These are phyloP conservation scores for Eucalyptus tenuipes DNA, from an alignment of 345 rosid species.

Conservation along the genomic window DNA sequence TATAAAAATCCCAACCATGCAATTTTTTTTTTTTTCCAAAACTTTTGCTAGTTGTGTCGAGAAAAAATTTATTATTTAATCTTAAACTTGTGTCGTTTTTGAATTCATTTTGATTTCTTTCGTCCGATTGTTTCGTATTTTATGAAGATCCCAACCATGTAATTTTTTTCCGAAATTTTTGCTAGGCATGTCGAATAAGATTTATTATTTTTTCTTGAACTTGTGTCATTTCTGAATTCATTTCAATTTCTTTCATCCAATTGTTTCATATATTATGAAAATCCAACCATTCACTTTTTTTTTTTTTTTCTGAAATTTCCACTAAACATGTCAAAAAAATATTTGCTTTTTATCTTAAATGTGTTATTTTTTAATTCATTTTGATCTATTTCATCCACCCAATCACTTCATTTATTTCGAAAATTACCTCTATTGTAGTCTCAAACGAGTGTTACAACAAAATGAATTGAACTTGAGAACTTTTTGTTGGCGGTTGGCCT, in stretches of 20 bases:
- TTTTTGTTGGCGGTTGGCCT: accelerated
- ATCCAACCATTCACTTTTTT: neutral
- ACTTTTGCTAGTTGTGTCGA: neutral
- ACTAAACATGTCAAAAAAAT: neutral
- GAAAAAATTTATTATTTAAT: neutral
- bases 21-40: neutral
- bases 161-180: too few relatives aligned
- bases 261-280: too few relatives aligned
- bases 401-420: neutral
- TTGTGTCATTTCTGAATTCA: too few relatives aligned
- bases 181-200: too few relatives aligned
- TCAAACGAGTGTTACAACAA: accelerated
- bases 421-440: neutral
- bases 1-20: neutral
- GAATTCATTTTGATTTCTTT: neutral
- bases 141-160: too few relatives aligned
- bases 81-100: neutral
- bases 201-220: too few relatives aligned
- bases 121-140: neutral
- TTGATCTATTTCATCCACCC: neutral
- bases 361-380: neutral
- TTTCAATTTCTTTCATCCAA: too few relatives aligned
- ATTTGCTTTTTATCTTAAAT: neutral
- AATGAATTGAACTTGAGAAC: too few relatives aligned
- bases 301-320: neutral